phyloP scores from a whole-genome alignment of 2,329 filamentous ascomycete genomes.

The Colletotrichum acutatum region DNA sequence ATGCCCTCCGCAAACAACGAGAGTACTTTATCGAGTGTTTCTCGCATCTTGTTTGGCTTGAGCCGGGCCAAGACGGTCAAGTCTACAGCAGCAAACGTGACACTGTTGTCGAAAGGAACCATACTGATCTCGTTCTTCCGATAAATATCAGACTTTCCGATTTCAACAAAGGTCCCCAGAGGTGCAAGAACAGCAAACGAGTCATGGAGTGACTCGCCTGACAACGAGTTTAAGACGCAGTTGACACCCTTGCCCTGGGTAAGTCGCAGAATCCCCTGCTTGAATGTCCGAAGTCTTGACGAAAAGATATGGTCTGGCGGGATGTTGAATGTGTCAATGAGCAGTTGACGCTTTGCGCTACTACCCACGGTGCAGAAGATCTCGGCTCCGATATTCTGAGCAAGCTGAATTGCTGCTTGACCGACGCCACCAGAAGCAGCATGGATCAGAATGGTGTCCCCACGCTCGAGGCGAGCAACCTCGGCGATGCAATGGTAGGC shows the following conservation, averaged over 20 bases:
- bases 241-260: conserved; percentile 48
- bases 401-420: conserved; percentile 48
- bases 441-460: conserved; percentile 49
- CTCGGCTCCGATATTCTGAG: conserved; percentile 43
- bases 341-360: conserved; percentile 41
- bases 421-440: conserved; percentile 49
- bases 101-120: conserved; percentile 55
- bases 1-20: conserved; percentile 36
- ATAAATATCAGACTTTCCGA: conserved; percentile 51
- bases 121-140: conserved; percentile 57
- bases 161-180: conserved; percentile 58
- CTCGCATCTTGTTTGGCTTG: conserved; percentile 31
- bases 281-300: conserved; percentile 42
- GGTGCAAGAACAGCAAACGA: conserved; percentile 55
- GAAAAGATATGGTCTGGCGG: conserved; percentile 41
- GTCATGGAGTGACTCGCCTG: conserved; percentile 53
- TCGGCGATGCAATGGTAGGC: conserved; percentile 42
- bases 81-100: conserved; percentile 58
- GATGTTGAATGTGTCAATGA: conserved; percentile 41
- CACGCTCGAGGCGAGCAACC: conserved; percentile 39
- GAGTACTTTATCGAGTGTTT: conserved; percentile 36
- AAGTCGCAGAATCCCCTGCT: conserved; percentile 39
- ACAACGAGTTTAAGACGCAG: conserved; percentile 52
- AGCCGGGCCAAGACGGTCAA: conserved; percentile 39
- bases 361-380: conserved; percentile 45